These are phyloP conservation scores for Suillus americanus DNA, from an alignment of 768 basidiomycete genomes.

Conservation along the genomic window DNA sequence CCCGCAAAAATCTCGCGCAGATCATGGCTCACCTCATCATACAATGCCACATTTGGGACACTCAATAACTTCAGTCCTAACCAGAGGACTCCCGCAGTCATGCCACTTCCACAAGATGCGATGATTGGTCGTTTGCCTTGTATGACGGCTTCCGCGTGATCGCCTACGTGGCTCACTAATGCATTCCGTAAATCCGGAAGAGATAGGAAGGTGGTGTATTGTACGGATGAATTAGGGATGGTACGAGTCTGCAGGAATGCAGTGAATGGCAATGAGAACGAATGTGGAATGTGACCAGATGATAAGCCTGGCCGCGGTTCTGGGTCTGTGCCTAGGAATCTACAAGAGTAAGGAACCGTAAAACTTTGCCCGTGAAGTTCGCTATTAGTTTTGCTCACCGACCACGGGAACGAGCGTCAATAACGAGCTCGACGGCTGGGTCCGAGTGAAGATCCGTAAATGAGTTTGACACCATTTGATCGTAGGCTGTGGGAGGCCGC, in stretches of 20 bases:
- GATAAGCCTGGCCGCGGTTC: constrained; percentile 88
- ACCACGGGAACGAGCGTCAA: constrained; percentile 86
- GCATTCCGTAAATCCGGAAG: constrained; percentile 56
- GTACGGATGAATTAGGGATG: constrained; percentile 33
- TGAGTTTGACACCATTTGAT: constrained; percentile 77
- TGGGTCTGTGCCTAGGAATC: constrained; percentile 77
- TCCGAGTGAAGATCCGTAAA: constrained; percentile 42
- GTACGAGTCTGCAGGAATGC: constrained; percentile 55
- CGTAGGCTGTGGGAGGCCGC: constrained; percentile 56
- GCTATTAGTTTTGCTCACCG: constrained; percentile 47
- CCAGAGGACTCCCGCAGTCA: constrained; percentile 97
- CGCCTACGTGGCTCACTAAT: constrained; percentile 65
- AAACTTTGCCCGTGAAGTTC: constrained; percentile 1
- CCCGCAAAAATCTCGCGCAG: constrained; percentile 9
- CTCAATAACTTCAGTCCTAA: constrained; percentile 80
- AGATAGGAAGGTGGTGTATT: constrained; percentile 62
- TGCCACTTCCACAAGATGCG: constrained; percentile 91
- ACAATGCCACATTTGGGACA: constrained; percentile 64
- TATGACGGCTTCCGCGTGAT: constrained; percentile 55
- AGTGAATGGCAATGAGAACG: constrained; percentile 82
- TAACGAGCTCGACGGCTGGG: constrained; percentile 60
- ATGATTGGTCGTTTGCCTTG: constrained; percentile 61
- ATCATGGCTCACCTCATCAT: constrained; percentile 79
- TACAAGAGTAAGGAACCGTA: constrained; percentile 30
- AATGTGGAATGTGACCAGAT: constrained; percentile 91